Evolutionary conservation across 2,329 filamentous ascomycete species (phyloP).

Genomic region (Curvularia lunata): DNA sequence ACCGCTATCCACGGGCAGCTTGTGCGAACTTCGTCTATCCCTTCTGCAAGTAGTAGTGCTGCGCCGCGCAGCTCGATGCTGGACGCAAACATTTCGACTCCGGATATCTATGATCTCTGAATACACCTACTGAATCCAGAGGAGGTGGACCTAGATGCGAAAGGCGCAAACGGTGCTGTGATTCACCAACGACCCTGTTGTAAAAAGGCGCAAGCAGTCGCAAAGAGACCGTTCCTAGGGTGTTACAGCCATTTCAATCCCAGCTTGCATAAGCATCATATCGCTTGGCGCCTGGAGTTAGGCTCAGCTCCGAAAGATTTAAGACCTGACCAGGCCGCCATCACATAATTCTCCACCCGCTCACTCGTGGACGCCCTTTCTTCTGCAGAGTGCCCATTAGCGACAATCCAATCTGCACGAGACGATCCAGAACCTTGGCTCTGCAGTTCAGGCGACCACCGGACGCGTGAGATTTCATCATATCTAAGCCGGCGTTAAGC

Average conservation of each 20-base stretch:
- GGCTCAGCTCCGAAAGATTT: slow-evolving; percentile 34
- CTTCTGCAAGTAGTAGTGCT: slow-evolving; percentile 4
- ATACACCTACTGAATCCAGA: slow-evolving; percentile 1
- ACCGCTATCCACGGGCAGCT: neutral
- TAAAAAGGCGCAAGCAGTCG: slow-evolving; percentile 13
- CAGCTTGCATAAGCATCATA: slow-evolving; percentile 4
- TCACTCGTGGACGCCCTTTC: slow-evolving; percentile 23
- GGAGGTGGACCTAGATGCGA: slow-evolving; percentile 1
- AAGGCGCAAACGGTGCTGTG: neutral
- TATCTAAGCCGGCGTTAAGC: slow-evolving; percentile 33
- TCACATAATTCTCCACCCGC: slow-evolving; percentile 15
- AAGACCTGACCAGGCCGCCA: slow-evolving; percentile 34
- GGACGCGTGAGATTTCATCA: slow-evolving; percentile 12
- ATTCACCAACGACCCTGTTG: neutral
- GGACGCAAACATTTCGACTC: neutral
- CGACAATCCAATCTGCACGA: slow-evolving; percentile 12
- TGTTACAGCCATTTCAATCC: slow-evolving; percentile 26
- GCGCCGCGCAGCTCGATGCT: neutral
- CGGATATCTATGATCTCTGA: neutral
- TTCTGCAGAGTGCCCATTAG: slow-evolving; percentile 14
- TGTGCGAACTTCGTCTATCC: neutral
- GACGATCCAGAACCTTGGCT: slow-evolving; percentile 1
- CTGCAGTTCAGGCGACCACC: slow-evolving; percentile 12
- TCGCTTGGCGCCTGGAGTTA: slow-evolving; percentile 39
- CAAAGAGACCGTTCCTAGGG: slow-evolving; percentile 17